These are phyloP conservation scores for Peniophora sp. DNA, from an alignment of 1,284 basidiomycete species.

Conservation along the genomic window DNA sequence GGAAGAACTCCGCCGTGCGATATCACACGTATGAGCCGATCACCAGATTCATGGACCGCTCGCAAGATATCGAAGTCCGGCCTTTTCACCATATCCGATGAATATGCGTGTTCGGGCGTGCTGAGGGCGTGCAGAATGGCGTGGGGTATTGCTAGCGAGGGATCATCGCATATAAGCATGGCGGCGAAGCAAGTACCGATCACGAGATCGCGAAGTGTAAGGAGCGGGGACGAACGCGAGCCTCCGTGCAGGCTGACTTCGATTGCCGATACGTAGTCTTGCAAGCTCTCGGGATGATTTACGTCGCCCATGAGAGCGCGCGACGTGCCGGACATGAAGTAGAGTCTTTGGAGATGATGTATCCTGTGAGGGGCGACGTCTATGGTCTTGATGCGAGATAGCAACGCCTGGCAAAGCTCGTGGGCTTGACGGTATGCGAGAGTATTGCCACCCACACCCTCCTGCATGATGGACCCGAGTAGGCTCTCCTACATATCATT, in stretches of 20 bases:
- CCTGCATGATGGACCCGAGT: conserved; percentile 15
- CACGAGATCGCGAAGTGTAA: conserved; percentile 18
- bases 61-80: conserved; percentile 13
- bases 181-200: conserved; percentile 15
- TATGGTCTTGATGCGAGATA: conserved; percentile 13
- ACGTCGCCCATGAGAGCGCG: not conserved
- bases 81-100: conserved; percentile 7
- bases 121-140: conserved; percentile 6
- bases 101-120: conserved; percentile 5
- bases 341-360: conserved; percentile 17
- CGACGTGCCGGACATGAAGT: conserved; percentile 18
- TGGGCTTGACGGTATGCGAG: conserved; percentile 15
- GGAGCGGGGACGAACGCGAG: conserved; percentile 6
- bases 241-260: conserved; percentile 16
- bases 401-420: conserved; percentile 15
- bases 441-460: conserved; percentile 6
- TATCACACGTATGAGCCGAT: conserved; percentile 8
- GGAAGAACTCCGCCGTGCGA: not conserved
- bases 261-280: conserved; percentile 15
- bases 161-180: conserved; percentile 11
- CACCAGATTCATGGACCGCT: conserved; percentile 14
- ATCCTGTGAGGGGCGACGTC: conserved; percentile 10
- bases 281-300: conserved; percentile 7
- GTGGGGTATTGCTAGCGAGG: conserved; percentile 8
- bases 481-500: conserved; percentile 16